phyloP scores from a whole-genome alignment of 192 early-diverging fungal genomes.

The Chytriomyces confervae region DNA sequence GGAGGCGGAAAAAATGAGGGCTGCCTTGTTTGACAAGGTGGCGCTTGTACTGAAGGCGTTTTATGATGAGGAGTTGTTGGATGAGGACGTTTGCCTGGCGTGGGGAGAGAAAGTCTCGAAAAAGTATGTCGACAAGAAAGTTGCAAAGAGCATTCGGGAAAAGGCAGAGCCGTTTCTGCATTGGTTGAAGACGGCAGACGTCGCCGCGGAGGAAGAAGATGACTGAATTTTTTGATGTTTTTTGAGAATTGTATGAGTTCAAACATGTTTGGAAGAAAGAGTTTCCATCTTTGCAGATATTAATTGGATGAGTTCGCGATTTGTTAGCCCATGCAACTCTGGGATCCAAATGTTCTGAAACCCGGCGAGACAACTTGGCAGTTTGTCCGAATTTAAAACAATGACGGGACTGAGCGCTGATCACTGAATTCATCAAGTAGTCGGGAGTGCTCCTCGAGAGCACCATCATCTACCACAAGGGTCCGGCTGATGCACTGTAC shows the following conservation, averaged over 20 bases:
- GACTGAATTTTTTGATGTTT: conserved; percentile 23
- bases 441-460: too few species aligned
- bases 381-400: too few species aligned
- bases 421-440: too few species aligned
- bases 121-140: conserved; percentile 84
- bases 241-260: not conserved
- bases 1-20: conserved; percentile 11
- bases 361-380: too few species aligned
- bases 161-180: conserved; percentile 86
- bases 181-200: conserved; percentile 89
- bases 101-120: conserved; percentile 88
- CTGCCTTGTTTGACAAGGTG: conserved; percentile 62
- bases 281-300: not conserved
- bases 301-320: too few species aligned
- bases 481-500: too few species aligned
- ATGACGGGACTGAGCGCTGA: too few species aligned
- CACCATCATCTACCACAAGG: too few species aligned
- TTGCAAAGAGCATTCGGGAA: conserved; percentile 80
- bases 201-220: conserved; percentile 65
- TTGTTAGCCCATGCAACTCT: too few species aligned
- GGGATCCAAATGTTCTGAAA: too few species aligned
- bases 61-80: conserved; percentile 89
- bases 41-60: conserved; percentile 84
- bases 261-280: not conserved
- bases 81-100: conserved; percentile 85